Conservation (phyloP, 2,329 filamentous ascomycete genomes). For the Microdochium nivale region DNA sequence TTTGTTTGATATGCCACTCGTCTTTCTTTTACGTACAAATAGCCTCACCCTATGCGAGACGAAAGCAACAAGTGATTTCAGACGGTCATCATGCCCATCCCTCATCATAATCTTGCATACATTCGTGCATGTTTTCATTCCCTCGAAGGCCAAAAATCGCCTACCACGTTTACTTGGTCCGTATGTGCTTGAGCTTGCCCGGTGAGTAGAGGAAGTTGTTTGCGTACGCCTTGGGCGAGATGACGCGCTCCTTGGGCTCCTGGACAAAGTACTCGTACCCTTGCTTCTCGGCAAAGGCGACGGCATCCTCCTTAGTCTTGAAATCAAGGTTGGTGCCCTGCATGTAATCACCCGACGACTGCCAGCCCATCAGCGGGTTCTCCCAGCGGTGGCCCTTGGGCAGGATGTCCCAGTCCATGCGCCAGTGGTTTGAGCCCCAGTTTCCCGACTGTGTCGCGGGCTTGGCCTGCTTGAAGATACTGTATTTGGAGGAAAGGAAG, state of each 20-base stretch:
- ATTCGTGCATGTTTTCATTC: too few relatives aligned
- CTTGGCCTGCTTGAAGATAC: slow-evolving; percentile 87
- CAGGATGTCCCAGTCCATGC: slow-evolving; percentile 97
- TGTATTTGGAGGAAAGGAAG: slow-evolving; percentile 25
- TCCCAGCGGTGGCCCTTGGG: slow-evolving; percentile 94
- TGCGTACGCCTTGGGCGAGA: slow-evolving; percentile 88
- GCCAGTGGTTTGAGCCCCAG: slow-evolving; percentile 80
- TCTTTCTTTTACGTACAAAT: too few relatives aligned
- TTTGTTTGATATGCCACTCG: too few relatives aligned
- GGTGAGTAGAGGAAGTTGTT: slow-evolving; percentile 88
- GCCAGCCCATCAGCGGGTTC: slow-evolving; percentile 97
- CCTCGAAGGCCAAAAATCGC: slow-evolving; percentile 2
- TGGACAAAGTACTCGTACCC: slow-evolving; percentile 99
- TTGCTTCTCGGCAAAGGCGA: slow-evolving; percentile 94
- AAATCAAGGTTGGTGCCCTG: slow-evolving; percentile 89
- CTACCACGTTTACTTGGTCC: slow-evolving; percentile 58
- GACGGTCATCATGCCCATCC: neutral
- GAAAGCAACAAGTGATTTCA: slow-evolving; percentile 1
- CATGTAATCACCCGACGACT: slow-evolving; percentile 90
- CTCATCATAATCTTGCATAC: slow-evolving; percentile 7
- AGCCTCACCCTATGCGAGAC: too few relatives aligned
- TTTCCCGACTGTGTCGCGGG: slow-evolving; percentile 92
- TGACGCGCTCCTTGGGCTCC: slow-evolving; percentile 83
- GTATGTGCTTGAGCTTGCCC: slow-evolving; percentile 79
- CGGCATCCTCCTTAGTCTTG: slow-evolving; percentile 88